A percentile compares a stretch with the other conserved stretches of the same genome.
Conservation (phyloP, 2,329 filamentous ascomycete genomes). For the Chrysoporthe puriensis region DNA sequence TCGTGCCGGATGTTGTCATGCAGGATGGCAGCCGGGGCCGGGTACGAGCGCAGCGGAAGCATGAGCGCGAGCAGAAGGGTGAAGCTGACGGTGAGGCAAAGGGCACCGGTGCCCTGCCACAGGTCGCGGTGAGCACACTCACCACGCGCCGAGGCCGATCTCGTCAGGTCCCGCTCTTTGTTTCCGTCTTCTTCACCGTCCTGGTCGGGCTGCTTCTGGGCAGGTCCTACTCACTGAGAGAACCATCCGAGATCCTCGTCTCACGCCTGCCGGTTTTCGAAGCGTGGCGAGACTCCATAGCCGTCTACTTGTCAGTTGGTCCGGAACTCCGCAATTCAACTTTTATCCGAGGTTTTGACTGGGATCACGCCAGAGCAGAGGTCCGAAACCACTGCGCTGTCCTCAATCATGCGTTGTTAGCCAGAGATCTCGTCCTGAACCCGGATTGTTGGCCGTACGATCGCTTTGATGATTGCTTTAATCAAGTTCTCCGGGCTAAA, state of each 20-base stretch:
- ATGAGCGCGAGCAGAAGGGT: background rate
- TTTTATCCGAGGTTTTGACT: background rate
- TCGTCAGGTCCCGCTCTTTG: too few relatives aligned
- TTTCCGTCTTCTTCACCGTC: background rate
- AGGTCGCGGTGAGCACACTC: background rate
- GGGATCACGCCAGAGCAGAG: background rate
- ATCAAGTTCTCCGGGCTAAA: too few relatives aligned
- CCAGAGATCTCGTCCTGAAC: background rate
- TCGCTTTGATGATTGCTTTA: too few relatives aligned
- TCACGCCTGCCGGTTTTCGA: background rate
- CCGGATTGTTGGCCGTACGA: background rate
- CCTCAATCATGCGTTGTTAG: background rate
- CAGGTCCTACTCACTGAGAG: background rate
- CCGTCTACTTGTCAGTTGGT: background rate
- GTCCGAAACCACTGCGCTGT: background rate
- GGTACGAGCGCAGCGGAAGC: background rate
- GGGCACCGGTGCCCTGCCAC: background rate
- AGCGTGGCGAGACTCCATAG: background rate
- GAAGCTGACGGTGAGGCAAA: background rate
- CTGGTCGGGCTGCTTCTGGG: too few relatives aligned
- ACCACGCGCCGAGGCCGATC: too few relatives aligned
- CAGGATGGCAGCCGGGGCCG: background rate
- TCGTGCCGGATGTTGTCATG: too few relatives aligned
- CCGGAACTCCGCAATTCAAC: background rate
- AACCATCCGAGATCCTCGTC: background rate